A percentile compares a stretch with the other conserved stretches of the same genome.
phyloP scores from a whole-genome alignment of 2,329 filamentous ascomycete genomes.

The Metarhizium sp. region DNA sequence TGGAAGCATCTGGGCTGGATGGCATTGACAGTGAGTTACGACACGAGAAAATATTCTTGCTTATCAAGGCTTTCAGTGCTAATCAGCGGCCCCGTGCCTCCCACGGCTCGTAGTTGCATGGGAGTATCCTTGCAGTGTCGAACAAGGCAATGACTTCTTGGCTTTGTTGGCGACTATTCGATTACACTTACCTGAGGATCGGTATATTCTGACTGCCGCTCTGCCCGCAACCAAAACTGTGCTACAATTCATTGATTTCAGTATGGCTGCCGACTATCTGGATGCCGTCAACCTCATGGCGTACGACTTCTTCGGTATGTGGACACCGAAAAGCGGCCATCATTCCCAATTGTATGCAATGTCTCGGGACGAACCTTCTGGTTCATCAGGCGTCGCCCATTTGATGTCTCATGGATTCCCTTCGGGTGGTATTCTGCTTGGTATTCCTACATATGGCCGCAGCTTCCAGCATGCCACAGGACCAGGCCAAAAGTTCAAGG shows the following conservation, averaged over 20 bases:
- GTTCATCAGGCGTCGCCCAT: slow-evolving; percentile 57
- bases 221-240: slow-evolving; percentile 59
- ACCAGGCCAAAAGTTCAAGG: slow-evolving; percentile 52
- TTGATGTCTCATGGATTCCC: slow-evolving; percentile 58
- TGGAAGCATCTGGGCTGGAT: slow-evolving; percentile 55
- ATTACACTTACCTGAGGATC: slow-evolving; percentile 55
- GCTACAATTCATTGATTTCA: slow-evolving; percentile 60
- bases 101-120: slow-evolving; percentile 55
- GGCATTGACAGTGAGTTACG: slow-evolving; percentile 55
- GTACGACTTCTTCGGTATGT: slow-evolving; percentile 69
- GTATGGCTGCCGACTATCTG: slow-evolving; percentile 51
- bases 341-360: slow-evolving; percentile 66
- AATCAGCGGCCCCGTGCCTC: neutral
- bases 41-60: neutral
- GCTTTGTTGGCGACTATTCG: slow-evolving; percentile 58
- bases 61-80: neutral
- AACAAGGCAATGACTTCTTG: slow-evolving; percentile 63
- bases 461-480: slow-evolving; percentile 60
- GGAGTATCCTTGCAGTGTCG: slow-evolving; percentile 60
- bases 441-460: slow-evolving; percentile 66
- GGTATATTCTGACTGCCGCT: slow-evolving; percentile 62
- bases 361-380: slow-evolving; percentile 51
- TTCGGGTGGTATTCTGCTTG: slow-evolving; percentile 62
- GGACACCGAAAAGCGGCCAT: slow-evolving; percentile 59
- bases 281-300: slow-evolving; percentile 73